Conservation (phyloP, 352 stramenopile genomes). For the Nothophytophthora sp. region DNA sequence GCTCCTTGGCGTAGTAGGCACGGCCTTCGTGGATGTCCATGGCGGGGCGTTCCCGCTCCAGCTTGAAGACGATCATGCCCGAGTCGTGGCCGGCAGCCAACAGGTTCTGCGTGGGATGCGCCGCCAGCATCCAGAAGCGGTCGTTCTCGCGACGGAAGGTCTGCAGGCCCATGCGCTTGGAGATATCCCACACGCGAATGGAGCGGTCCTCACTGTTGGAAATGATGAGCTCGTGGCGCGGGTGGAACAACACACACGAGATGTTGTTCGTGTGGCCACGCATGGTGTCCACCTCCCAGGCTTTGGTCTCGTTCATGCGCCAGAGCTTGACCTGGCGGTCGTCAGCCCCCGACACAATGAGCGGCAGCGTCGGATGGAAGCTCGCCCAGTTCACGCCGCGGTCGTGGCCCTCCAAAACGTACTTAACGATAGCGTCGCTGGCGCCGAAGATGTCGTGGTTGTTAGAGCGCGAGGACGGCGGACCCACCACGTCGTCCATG, state of each 20-base stretch:
- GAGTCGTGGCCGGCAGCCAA: slow-evolving; percentile 98
- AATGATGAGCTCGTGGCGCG: slow-evolving; percentile 98
- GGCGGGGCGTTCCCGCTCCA: slow-evolving; percentile 96
- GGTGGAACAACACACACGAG: slow-evolving; percentile 99
- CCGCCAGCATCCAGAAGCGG: slow-evolving; percentile 98
- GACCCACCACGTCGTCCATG: slow-evolving; percentile 71
- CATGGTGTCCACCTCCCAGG: slow-evolving; percentile 99
- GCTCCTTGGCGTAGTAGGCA: slow-evolving; percentile 97
- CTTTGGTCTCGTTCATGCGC: slow-evolving; percentile 99
- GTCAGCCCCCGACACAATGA: slow-evolving; percentile 98
- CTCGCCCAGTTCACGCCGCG: slow-evolving; percentile 99
- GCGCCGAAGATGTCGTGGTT: slow-evolving; percentile 98
- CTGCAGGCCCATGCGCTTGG: slow-evolving; percentile 98
- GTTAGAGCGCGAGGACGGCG: slow-evolving; percentile 47
- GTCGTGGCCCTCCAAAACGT: slow-evolving; percentile 99
- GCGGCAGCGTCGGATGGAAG: slow-evolving; percentile 98
- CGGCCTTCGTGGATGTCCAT: slow-evolving; percentile 88
- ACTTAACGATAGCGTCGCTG: slow-evolving; percentile 99
- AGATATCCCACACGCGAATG: slow-evolving; percentile 99
- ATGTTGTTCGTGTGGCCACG: slow-evolving; percentile 99
- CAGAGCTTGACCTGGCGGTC: slow-evolving; percentile 99
- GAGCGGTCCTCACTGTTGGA: slow-evolving; percentile 99
- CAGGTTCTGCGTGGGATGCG: slow-evolving; percentile 97
- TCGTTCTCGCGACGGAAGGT: slow-evolving; percentile 99
- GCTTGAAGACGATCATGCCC: slow-evolving; percentile 99